Evolutionary conservation across 352 stramenopile genomes (phyloP), one percentile per base, ranked within the genome.

Genomic region (Phytophthora crassamura): DNA sequence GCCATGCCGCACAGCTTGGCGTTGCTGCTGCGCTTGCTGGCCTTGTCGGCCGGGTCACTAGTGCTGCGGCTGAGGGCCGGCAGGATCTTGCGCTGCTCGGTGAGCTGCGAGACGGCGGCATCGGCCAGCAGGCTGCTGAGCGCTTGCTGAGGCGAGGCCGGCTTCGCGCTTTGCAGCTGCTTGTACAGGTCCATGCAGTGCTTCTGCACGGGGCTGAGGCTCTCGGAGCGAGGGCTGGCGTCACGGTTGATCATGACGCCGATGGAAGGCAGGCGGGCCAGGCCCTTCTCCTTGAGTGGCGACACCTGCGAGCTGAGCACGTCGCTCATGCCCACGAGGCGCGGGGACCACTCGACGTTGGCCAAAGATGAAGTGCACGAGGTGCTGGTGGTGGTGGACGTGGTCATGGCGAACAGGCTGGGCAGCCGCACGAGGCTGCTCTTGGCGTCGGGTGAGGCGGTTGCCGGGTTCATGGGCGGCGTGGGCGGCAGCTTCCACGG

Each of bases 1-100:
- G 72, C 52, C 66, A 92, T 84, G 15, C 80, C 84, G 56, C 86
- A 94, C n/a, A 93, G 69, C 65, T 94, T 94, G 57, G 85, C 82
- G 41, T 72, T 85, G 67, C 69, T 88, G 2, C 67, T 73, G 33
- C 80, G 82, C 41, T 87, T 86, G 55, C n/a, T n/a, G n/a, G 61
- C 38, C 40, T 75, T 84, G 36, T 84, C 80, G 11, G 34, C 39
- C 35, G 77, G 70, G 3, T 50, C 46, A 3, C 40, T 62, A 7
- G 48, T 42, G 35, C 30, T 51, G 9, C 47, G 41, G 50, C 47
- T 48, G 12, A 73, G 53, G 10, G 60, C 38, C 16, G 56, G 68
- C 28, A 65, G 35, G 14, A 72, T 72, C 42, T 74, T 78, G 42
- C 67, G 69, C 16, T 65, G 47, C 30, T 84, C 69, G 5, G 71